These are phyloP conservation scores for Cystobasidium sp. DNA, from an alignment of 1,284 basidiomycete genomes.

Conservation along the genomic window DNA sequence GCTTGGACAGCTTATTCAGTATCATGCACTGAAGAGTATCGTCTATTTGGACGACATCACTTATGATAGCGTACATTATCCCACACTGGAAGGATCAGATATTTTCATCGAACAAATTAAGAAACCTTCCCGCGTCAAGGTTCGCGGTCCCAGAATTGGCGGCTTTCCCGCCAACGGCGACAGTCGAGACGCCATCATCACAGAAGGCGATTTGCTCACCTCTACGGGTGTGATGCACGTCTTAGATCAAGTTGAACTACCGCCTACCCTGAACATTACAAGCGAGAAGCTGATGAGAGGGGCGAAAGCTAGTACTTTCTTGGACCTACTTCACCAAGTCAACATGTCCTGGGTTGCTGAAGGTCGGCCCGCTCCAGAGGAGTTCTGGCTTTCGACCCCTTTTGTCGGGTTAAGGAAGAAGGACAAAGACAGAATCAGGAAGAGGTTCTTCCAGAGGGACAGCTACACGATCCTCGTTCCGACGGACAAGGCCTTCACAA, in stretches of 20 bases:
- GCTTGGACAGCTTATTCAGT: conserved; percentile 77
- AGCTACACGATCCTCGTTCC: conserved; percentile 84
- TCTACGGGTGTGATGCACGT: conserved; percentile 90
- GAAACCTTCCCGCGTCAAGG: conserved; percentile 43
- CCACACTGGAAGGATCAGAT: conserved; percentile 58
- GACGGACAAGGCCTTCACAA: conserved; percentile 86
- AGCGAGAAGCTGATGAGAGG: conserved; percentile 87
- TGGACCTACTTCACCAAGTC: conserved; percentile 76
- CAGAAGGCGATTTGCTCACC: conserved; percentile 69
- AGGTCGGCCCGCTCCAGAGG: conserved; percentile 69
- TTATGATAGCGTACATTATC: conserved; percentile 53
- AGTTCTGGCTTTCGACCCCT: conserved; percentile 55
- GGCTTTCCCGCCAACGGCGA: conserved; percentile 62
- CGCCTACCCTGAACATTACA: conserved; percentile 82
- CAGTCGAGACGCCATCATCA: conserved; percentile 51
- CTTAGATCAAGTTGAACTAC: conserved; percentile 80
- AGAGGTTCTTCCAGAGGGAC: conserved; percentile 52
- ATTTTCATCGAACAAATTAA: conserved; percentile 54
- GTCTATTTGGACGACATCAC: conserved; percentile 71
- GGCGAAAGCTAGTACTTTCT: conserved; percentile 78
- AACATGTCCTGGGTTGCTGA: conserved; percentile 91
- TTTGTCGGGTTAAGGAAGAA: conserved; percentile 25
- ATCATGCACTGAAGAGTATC: conserved; percentile 79
- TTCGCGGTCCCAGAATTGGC: conserved; percentile 59
- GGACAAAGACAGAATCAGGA: conserved; percentile 21